Evolutionary conservation across 805 yeast species (phyloP).

Genomic region (Kodamaea restingae): DNA sequence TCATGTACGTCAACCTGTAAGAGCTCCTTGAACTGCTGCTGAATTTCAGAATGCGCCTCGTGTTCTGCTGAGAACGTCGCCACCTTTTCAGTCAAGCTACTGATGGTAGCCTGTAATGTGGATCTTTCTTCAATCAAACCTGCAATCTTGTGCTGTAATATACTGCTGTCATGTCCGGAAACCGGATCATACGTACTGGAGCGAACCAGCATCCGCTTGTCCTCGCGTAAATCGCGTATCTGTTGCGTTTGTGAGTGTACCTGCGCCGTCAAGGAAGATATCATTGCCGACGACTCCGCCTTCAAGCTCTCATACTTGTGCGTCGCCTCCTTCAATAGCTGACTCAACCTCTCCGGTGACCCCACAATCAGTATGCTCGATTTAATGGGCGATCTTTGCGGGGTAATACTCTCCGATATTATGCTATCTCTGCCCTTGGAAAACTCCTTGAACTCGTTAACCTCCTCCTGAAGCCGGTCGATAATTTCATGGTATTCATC

Average conservation of each 20-base stretch:
- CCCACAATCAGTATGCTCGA: not conserved
- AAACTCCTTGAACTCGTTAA: conserved; percentile 23
- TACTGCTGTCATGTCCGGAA: not conserved
- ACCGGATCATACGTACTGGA: not conserved
- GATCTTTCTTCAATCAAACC: conserved; percentile 9
- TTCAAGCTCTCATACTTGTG: conserved; percentile 18
- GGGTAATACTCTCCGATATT: not conserved
- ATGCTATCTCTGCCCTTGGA: conserved; percentile 5
- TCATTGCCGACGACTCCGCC: conserved; percentile 20
- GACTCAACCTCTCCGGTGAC: not conserved
- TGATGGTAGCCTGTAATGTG: conserved; percentile 32
- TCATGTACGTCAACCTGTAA: conserved; percentile 40
- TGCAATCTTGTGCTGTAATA: conserved; percentile 4
- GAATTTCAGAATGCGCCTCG: conserved; percentile 19
- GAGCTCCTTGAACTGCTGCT: conserved; percentile 42
- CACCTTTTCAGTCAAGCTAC: conserved; percentile 36
- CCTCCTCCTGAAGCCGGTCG: conserved; percentile 29
- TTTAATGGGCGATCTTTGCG: not conserved
- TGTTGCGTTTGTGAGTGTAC: conserved; percentile 19
- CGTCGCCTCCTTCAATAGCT: conserved; percentile 12
- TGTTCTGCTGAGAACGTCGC: conserved; percentile 9
- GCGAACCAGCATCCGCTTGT: conserved; percentile 8
- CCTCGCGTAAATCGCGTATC: conserved; percentile 12
- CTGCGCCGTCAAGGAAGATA: conserved; percentile 21
- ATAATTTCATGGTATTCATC: conserved; percentile 29